Evolutionary conservation across 2,329 filamentous ascomycete genomes (phyloP), one percentile per base, ranked within the genome.

Genomic region (Fusarium circinatum): DNA sequence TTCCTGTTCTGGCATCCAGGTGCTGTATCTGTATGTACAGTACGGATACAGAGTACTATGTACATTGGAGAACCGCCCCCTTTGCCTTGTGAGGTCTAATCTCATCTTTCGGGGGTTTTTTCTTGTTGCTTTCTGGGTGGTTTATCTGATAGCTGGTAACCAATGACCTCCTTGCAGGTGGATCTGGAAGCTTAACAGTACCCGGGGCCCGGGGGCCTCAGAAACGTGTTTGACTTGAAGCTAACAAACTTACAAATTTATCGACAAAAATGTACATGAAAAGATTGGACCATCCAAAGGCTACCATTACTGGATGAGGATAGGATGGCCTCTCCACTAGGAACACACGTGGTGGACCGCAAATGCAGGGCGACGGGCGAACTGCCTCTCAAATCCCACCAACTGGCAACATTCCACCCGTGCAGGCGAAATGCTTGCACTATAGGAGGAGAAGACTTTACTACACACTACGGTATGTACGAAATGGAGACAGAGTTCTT

Each of bases 321-420:
- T 32, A 32, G 38, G 66, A 49, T 22, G 30, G 45, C n/a, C 61
- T 62, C 62, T 67, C 64, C 62, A 66, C 69, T 48, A 56, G 61
- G 65, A 66, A 62, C 65, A 77, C 76, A 78, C 76, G 76, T 78
- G 73, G 76, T 78, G 73, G 68, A 57, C 67, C 65, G 63, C 67
- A 62, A 63, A 78, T 76, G 74, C 76, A 78, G 65, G 76, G 65
- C 68, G 58, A 58, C 73, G 71, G 75, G 75, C 71, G 75, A 78
- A 76, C 76, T 74, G 67, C 60, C 71, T 71, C 58, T 75, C 45
- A 54, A 74, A 76, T 77, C 62, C 76, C 67, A 74, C 64, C 69
- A 75, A 66, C 73, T 64, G 45, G 55, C 56, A 58, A 48, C 61
- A 56, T 57, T 52, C 38, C 57, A 44, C 62, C 51, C 34, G 38